phyloP scores from a whole-genome alignment of 2,329 filamentous ascomycete genomes.

The Oidium heveae region DNA sequence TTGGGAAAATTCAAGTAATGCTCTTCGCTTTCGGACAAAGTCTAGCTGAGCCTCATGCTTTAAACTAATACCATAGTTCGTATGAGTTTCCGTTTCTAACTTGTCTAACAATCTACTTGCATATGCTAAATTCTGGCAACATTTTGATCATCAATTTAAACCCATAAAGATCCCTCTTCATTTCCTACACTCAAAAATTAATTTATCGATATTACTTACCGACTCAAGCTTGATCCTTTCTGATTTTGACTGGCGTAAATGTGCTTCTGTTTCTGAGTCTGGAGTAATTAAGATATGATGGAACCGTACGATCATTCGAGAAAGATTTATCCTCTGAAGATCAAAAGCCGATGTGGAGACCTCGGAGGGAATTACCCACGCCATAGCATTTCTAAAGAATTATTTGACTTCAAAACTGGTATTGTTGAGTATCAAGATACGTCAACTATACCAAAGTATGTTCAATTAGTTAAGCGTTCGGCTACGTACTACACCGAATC shows the following conservation, averaged over 20 bases:
- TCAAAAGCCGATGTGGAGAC: no score
- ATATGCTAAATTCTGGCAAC: slow-evolving; percentile 39
- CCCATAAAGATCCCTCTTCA: not conserved
- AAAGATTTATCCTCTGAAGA: slow-evolving; percentile 21
- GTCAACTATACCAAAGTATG: no score
- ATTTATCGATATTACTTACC: slow-evolving; percentile 14
- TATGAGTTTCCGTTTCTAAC: slow-evolving; percentile 41
- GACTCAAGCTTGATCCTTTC: slow-evolving; percentile 34
- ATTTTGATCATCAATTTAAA: not conserved
- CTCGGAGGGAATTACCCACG: no score
- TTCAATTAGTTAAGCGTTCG: no score
- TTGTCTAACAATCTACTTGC: slow-evolving; percentile 42
- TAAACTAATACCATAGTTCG: slow-evolving; percentile 29
- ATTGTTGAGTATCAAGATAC: no score
- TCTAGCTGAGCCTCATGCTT: slow-evolving; percentile 36
- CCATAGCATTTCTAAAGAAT: no score
- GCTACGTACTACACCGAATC: no score
- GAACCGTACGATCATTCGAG: slow-evolving; percentile 37
- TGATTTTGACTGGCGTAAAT: slow-evolving; percentile 34
- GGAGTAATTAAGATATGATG: slow-evolving; percentile 38
- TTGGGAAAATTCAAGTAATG: slow-evolving; percentile 39
- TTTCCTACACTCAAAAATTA: not conserved
- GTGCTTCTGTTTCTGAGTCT: slow-evolving; percentile 29
- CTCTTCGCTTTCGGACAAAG: slow-evolving; percentile 36
- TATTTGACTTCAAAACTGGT: no score